Base-by-base conservation (phyloP, 345 rosid species). In the Bruguiera gymnorhiza region DNA sequence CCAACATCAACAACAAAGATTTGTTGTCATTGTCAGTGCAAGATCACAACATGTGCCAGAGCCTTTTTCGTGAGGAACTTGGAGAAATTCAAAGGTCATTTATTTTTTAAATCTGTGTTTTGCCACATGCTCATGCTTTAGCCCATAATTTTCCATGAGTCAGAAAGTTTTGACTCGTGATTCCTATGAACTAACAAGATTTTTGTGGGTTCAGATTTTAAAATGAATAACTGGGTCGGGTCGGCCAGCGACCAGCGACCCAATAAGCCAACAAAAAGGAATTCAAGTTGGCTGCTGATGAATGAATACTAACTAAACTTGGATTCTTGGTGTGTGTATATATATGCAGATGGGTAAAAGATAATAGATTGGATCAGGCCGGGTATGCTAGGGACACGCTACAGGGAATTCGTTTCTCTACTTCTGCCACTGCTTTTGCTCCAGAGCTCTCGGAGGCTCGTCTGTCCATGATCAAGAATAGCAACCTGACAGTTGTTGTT, bases 311-410 rank as follows among this genome's bases (percentile, higher is more conserved):
- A 55, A 39, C 27, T 53, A 10, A 1, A 29, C 31, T 6, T 34
- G 1, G 7, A 34, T 34, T 6, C 37, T 34, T 34, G 37, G 37
- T 8, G 8, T 6, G 0, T 34, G 5, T 32, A 32, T 32, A 32
- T 32, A 32, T 32, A 6, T 39, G 64, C 75, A 72, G 75, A 52
- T 72, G 75, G 75, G 70, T 31, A 19, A 72, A 29, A 24, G 58
- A 63, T 18, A 43, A 59, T 29, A 59, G 63, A 29, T 29, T 72
- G 16, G 51, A 65, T 60, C 48, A 72, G 16, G 51, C 65, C 19
- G 31, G 65, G 64, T 72, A 46, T 46, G 70, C 75, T 2, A 72
- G 75, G 8, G 65, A 72, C 29, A 72, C 65, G 65, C 36, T 65
- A 13, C 48, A 15, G 6, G 58, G 58, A 8, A 64, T 59, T 0